These are phyloP conservation scores for Arachnopeziza araneosa DNA, from an alignment of 2,329 filamentous ascomycete genomes.

Conservation along the genomic window DNA sequence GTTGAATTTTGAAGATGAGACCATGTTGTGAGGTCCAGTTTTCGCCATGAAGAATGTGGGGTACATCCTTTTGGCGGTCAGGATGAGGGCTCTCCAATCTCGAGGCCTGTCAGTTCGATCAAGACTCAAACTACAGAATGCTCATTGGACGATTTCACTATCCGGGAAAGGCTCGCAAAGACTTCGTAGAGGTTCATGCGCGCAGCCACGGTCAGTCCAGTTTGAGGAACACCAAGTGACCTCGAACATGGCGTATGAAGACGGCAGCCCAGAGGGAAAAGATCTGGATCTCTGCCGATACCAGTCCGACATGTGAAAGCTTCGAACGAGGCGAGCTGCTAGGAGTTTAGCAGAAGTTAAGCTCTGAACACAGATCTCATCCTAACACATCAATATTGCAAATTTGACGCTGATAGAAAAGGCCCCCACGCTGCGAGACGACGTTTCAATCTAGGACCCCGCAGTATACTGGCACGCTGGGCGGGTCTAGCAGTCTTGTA, in stretches of 20 bases:
- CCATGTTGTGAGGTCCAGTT: neutral
- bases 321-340: neutral
- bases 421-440: slow-evolving; percentile 13
- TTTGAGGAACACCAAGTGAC: neutral
- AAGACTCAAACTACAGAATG: slow-evolving; percentile 1
- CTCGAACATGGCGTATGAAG: neutral
- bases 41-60: slow-evolving; percentile 15
- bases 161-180: slow-evolving; percentile 9
- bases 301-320: neutral
- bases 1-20: slow-evolving; percentile 12
- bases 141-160: slow-evolving; percentile 13
- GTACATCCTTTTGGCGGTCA: slow-evolving; percentile 23
- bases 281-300: neutral
- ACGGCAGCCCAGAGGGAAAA: neutral
- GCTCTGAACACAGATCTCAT: neutral
- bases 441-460: slow-evolving; percentile 14
- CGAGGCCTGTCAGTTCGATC: slow-evolving; percentile 5
- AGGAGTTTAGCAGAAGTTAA: neutral
- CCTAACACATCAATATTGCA: neutral
- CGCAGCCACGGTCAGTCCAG: neutral
- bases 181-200: slow-evolving; percentile 1
- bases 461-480: slow-evolving; percentile 5
- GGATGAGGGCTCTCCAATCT: slow-evolving; percentile 6
- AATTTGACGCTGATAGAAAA: neutral
- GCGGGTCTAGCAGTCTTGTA: neutral